Conservation (phyloP, 441 rosid genomes). For the Aquilaria agallochum region DNA sequence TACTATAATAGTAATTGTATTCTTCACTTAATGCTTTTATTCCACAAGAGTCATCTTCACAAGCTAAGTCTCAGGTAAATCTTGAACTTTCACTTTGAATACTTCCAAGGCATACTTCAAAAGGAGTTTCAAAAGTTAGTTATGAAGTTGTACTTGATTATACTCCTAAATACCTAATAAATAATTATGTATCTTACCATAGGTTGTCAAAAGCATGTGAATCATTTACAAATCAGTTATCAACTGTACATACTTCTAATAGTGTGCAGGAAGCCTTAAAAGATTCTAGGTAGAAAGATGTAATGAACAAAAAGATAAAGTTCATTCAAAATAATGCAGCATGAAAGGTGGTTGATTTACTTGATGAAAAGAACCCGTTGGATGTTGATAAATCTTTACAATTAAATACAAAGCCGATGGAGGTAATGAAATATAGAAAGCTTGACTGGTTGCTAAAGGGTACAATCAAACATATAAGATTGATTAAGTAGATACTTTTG, state of each 20-base stretch:
- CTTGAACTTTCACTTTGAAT: neutral
- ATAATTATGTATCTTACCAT: neutral
- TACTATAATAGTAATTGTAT: too few species aligned
- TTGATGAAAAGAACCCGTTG: too few species aligned
- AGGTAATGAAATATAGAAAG: neutral
- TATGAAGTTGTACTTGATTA: neutral
- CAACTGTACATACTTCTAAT: neutral
- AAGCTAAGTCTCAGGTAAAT: neutral
- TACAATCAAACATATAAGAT: too few species aligned
- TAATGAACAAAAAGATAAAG: conserved; percentile 1
- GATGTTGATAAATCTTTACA: too few species aligned
- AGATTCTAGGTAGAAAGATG: neutral
- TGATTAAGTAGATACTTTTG: too few species aligned
- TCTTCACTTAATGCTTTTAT: neutral
- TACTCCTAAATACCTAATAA: neutral
- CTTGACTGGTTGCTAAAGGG: too few species aligned
- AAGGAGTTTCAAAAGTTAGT: neutral
- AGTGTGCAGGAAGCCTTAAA: conserved; percentile 1
- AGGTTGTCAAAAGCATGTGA: neutral
- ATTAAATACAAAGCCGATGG: conserved; percentile 1
- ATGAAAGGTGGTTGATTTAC: neutral
- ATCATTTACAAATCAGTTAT: neutral
- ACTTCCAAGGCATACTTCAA: neutral
- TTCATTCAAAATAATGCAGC: neutral
- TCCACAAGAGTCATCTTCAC: too few species aligned